Evolutionary conservation across 2,329 filamentous ascomycete species (phyloP).

Genomic region (Aspergillus chevalieri): DNA sequence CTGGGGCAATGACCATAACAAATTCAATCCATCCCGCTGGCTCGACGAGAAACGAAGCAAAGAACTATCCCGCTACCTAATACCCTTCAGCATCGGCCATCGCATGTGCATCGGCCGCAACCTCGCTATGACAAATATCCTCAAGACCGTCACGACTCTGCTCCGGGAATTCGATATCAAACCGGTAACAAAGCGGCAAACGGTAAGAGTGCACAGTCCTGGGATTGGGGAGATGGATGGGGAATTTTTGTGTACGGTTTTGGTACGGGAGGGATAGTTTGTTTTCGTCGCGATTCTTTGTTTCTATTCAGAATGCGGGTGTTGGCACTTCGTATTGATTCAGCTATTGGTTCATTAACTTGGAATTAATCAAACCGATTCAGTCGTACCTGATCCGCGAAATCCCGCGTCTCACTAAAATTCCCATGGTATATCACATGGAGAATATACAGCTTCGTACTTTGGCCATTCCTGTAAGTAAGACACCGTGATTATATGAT

Average conservation of each 20-base stretch:
- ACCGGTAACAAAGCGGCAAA: neutral
- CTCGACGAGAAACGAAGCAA: neutral
- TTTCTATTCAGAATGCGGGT: too few relatives aligned
- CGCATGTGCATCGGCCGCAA: constrained; percentile 9
- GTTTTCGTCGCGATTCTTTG: too few relatives aligned
- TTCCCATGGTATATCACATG: too few relatives aligned
- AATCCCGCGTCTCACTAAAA: too few relatives aligned
- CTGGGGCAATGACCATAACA: constrained; percentile 2
- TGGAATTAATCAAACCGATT: too few relatives aligned
- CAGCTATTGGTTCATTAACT: too few relatives aligned
- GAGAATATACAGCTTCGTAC: neutral
- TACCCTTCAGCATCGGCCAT: constrained; percentile 10
- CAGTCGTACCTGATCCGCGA: too few relatives aligned
- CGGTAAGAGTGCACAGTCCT: constrained; percentile 1
- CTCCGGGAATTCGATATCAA: constrained; percentile 4
- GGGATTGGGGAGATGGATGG: constrained; percentile 8
- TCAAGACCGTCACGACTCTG: constrained; percentile 8
- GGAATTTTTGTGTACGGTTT: constrained; percentile 1
- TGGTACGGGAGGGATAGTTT: neutral
- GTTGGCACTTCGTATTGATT: too few relatives aligned
- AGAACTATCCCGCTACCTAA: constrained; percentile 1
- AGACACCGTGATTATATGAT: neutral
- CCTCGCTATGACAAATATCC: constrained; percentile 10
- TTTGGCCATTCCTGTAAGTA: neutral
- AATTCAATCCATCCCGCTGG: constrained; percentile 2